Base-by-base conservation (phyloP, 805 yeast species). In the Saccharomyces kudriavzevii region DNA sequence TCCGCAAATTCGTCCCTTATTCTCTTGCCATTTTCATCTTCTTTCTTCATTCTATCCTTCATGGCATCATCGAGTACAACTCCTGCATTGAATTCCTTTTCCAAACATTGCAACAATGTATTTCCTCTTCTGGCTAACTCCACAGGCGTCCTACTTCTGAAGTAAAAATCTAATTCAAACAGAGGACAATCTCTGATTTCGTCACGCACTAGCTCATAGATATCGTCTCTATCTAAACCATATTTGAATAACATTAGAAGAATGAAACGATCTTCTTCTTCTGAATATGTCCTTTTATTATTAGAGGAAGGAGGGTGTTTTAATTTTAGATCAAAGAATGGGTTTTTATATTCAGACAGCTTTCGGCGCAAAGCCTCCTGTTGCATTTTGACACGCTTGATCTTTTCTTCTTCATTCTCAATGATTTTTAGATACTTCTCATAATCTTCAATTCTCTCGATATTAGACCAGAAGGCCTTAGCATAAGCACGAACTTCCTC, bases 241-340 rank as follows among this genome's bases (percentile, higher is more conserved):
- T 80, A 82, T 56, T 85, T 77, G 72, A 87, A 85, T 64, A 89
- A 72, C 74, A 87, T 91, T 14, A 90, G 81, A 54, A 94, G 72
- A 60, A 94, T 71, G 68, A 87, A 94, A 61, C 97, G 76, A 69
- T 94, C 99, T 67, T 94, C 97, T 56, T 87, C 96, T 49, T 88
- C 95, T 29, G 88, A 81, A 70, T 82, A 94, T 2, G 85, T 79
- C 62, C 84, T 82, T 65, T 82, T 81, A 40, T 79, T 74, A 8
- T 86, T 75, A 2, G 86, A 78, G 2, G 83, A 79, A 6, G 94
- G 89, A 2, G 96, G 96, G 57, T 77, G 79, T 58, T 82, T 81
- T 54, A 92, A 76, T 20, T 70, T 76, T 58, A 92, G 73, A 60
- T 92, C 95, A 67, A 85, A 87, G 58, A 92, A 72, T 11, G 99